Evolutionary conservation across 2,329 filamentous ascomycete genomes (phyloP).

Genomic region (Fusarium temperatum): DNA sequence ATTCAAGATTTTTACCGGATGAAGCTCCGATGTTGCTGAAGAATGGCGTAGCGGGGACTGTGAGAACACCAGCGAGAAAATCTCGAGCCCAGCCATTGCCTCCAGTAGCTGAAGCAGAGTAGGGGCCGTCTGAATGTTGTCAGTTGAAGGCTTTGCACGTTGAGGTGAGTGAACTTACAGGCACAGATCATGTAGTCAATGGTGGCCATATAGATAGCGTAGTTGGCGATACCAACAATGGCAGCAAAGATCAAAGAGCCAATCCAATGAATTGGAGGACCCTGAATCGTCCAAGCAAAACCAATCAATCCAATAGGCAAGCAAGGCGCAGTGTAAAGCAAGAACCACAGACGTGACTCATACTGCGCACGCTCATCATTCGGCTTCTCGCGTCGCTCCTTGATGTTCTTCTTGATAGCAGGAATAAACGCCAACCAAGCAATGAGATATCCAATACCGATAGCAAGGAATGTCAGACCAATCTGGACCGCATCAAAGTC

Average conservation of each 20-base stretch:
- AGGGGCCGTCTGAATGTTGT: constrained; percentile 59
- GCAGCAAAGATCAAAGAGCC: constrained; percentile 71
- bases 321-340: constrained; percentile 69
- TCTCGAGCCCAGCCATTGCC: constrained; percentile 80
- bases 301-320: constrained; percentile 74
- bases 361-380: constrained; percentile 70
- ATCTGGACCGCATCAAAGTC: constrained; percentile 64
- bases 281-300: constrained; percentile 74
- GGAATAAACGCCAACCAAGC: constrained; percentile 69
- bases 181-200: constrained; percentile 73
- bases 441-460: constrained; percentile 72
- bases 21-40: constrained; percentile 63
- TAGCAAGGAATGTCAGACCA: constrained; percentile 71
- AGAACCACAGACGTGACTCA: constrained; percentile 72
- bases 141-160: accelerated
- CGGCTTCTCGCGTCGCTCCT: constrained; percentile 59
- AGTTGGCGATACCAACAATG: constrained; percentile 78
- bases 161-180: constrained; percentile 3
- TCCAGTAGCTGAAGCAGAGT: constrained; percentile 78
- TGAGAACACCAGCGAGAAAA: constrained; percentile 76
- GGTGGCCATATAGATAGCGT: constrained; percentile 78
- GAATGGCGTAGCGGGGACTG: constrained; percentile 72
- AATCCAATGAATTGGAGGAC: constrained; percentile 73
- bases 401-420: constrained; percentile 63
- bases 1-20: constrained; percentile 62